Evolutionary conservation across 495 filamentous ascomycete genomes (phyloP).

Genomic region (Annulohypoxylon bovei): DNA sequence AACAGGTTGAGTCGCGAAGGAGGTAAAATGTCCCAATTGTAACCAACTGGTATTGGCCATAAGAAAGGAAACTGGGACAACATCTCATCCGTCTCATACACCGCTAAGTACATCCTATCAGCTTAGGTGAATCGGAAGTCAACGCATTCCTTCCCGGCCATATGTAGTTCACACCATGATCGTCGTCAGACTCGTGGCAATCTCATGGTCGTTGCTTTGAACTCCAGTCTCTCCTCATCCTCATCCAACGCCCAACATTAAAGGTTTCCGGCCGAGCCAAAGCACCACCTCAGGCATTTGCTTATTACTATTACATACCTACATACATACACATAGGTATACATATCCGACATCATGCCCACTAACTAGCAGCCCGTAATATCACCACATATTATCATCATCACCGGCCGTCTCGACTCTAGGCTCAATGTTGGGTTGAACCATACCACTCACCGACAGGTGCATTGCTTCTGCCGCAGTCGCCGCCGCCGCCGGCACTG

Average conservation of each 20-base stretch:
- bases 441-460: slow-evolving; percentile 40
- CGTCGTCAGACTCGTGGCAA: slow-evolving; percentile 39
- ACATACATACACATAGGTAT: slow-evolving; percentile 12
- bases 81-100: slow-evolving; percentile 28
- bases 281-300: background rate
- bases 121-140: slow-evolving; percentile 40
- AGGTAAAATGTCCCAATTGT: background rate
- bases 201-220: slow-evolving; percentile 28
- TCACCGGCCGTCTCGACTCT: slow-evolving; percentile 21
- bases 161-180: slow-evolving; percentile 31
- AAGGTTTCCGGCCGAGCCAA: slow-evolving; percentile 14
- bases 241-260: slow-evolving; percentile 15
- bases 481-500: slow-evolving; percentile 29
- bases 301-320: background rate
- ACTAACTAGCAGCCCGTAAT: slow-evolving; percentile 2
- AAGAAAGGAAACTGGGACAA: slow-evolving; percentile 19
- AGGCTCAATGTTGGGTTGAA: slow-evolving; percentile 35
- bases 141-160: slow-evolving; percentile 26
- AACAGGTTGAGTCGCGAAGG: slow-evolving; percentile 21
- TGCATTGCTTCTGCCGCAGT: slow-evolving; percentile 30
- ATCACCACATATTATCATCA: slow-evolving; percentile 1
- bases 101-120: slow-evolving; percentile 32
- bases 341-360: slow-evolving; percentile 8
- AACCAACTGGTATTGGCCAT: slow-evolving; percentile 24
- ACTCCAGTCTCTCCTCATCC: background rate